Evolutionary conservation across 2,329 filamentous ascomycete species (phyloP).

Genomic region (Penicillium sp.): DNA sequence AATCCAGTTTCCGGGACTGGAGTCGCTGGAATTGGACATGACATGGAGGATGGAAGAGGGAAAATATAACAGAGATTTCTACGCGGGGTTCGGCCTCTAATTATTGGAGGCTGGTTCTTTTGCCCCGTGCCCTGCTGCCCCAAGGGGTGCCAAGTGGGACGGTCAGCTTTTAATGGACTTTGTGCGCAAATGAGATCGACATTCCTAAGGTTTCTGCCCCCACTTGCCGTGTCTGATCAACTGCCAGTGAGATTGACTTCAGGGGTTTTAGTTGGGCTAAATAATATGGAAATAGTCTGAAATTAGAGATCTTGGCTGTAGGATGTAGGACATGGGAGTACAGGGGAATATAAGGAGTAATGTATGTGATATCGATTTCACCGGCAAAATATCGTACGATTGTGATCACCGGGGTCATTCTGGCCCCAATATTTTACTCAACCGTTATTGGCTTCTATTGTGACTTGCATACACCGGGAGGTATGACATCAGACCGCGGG

Average conservation of each 20-base stretch:
- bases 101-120: not conserved
- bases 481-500: not conserved
- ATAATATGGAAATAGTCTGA: too few species aligned
- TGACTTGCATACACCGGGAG: not conserved
- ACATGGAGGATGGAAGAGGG: slow-evolving; percentile 4
- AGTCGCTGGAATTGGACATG: slow-evolving; percentile 28
- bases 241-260: not conserved
- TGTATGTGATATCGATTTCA: not conserved
- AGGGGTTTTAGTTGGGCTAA: not conserved
- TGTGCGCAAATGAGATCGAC: not conserved
- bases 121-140: slow-evolving; percentile 1
- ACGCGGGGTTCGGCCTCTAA: slow-evolving; percentile 7
- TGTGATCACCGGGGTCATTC: too few species aligned
- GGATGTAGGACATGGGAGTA: too few species aligned
- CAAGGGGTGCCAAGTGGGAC: slow-evolving; percentile 11
- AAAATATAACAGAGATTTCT: not conserved
- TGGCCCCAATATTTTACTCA: too few species aligned
- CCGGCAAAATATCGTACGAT: not conserved
- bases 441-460: not conserved
- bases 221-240: slow-evolving; percentile 2
- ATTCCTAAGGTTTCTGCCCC: not conserved
- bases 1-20: slow-evolving; percentile 30
- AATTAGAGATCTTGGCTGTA: too few species aligned
- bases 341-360: not conserved
- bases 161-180: not conserved